A percentile compares a stretch with the other conserved stretches of the same genome.
Conservation (phyloP, 2,329 filamentous ascomycete genomes). For the Colletotrichum eremochloae region DNA sequence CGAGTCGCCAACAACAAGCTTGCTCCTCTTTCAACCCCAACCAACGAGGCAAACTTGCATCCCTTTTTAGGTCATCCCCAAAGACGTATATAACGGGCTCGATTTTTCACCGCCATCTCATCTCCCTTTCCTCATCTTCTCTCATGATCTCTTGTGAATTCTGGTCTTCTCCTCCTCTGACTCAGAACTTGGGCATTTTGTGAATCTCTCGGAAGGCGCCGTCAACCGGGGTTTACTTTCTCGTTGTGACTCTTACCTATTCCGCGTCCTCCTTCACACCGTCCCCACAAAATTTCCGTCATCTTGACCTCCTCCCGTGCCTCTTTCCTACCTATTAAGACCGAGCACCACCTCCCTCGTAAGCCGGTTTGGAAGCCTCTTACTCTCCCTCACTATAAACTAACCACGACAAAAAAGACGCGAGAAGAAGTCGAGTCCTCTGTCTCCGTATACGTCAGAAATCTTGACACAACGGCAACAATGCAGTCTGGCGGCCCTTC, state of each 20-base stretch:
- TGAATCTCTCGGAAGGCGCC: constrained; percentile 10
- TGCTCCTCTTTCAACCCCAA: constrained; percentile 17
- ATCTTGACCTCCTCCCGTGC: constrained; percentile 27
- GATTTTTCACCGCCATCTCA: constrained; percentile 30
- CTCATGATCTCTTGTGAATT: constrained; percentile 4
- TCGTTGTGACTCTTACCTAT: constrained; percentile 31
- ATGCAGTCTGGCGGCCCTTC: constrained; percentile 59
- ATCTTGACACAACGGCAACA: constrained; percentile 29
- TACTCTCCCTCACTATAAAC: not conserved
- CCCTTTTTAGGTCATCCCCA: constrained; percentile 33
- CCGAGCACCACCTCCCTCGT: constrained; percentile 16
- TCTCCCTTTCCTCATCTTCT: constrained; percentile 12
- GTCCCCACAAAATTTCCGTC: constrained; percentile 40
- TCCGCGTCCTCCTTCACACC: constrained; percentile 5
- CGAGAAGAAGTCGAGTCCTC: no score
- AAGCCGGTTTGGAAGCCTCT: not conserved
- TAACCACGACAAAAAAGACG: not conserved
- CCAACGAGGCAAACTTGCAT: constrained; percentile 40
- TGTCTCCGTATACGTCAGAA: not conserved
- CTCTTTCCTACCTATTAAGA: constrained; percentile 15
- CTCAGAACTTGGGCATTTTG: not conserved
- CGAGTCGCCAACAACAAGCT: constrained; percentile 30
- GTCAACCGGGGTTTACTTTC: constrained; percentile 4
- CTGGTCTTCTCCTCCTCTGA: constrained; percentile 4
- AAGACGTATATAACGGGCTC: constrained; percentile 33